A percentile compares a stretch with the other conserved stretches of the same genome.
Conservation (phyloP, 108 stramenopile genomes). For the Seminavis robusta region DNA sequence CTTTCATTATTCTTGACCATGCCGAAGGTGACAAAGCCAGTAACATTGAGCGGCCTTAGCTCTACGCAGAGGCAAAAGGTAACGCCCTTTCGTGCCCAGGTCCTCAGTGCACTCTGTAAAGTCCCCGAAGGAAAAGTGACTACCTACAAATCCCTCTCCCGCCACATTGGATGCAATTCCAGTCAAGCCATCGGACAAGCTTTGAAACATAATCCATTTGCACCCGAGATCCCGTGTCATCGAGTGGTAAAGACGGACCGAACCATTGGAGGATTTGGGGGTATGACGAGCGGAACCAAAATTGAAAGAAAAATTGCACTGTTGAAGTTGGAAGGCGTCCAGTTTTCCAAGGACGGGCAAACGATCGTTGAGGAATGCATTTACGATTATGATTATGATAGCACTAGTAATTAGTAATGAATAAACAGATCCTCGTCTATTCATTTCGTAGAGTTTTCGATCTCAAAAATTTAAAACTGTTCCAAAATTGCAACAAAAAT, state of each 20-base stretch:
- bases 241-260: conserved; percentile 20
- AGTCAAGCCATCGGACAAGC: conserved; percentile 36
- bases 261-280: conserved; percentile 25
- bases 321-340: conserved; percentile 24
- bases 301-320: conserved; percentile 12
- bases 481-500: no score
- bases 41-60: no score
- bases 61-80: conserved; percentile 7
- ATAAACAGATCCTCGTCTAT: no score
- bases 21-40: no score
- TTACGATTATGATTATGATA: no score
- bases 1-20: no score
- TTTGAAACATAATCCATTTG: conserved; percentile 30
- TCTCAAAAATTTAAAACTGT: no score
- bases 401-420: no score
- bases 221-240: conserved; percentile 36
- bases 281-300: conserved; percentile 7
- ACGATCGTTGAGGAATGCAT: no score
- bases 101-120: conserved; percentile 11
- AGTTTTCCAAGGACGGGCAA: no score
- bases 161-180: conserved; percentile 10
- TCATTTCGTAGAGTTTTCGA: no score
- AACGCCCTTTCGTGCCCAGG: conserved; percentile 22
- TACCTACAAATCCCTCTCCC: conserved; percentile 19
- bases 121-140: conserved; percentile 20